A percentile compares a stretch with the other conserved stretches of the same genome.
Conservation (phyloP, 345 rosid species). For the Salix dunnii region DNA sequence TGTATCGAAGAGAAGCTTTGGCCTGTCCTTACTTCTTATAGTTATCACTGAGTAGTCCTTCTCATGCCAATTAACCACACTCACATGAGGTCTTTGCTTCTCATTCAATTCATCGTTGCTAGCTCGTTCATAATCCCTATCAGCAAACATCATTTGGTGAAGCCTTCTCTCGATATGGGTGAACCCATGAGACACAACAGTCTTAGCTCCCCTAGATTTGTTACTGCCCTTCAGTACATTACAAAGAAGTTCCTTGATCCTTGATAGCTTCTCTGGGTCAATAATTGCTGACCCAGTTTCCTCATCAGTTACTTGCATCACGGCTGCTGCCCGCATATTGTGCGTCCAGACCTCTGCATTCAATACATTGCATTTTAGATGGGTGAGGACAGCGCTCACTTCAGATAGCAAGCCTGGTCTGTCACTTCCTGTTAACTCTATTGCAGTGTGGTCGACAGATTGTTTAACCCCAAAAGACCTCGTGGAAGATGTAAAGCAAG, state of each 20-base stretch:
- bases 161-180: slow-evolving; percentile 84
- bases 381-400: slow-evolving; percentile 73
- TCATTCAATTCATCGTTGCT: slow-evolving; percentile 48
- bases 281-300: slow-evolving; percentile 60
- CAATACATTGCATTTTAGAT: slow-evolving; percentile 76
- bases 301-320: slow-evolving; percentile 78
- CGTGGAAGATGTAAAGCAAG: slow-evolving; percentile 60
- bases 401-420: slow-evolving; percentile 91
- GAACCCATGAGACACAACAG: slow-evolving; percentile 53
- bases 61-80: slow-evolving; percentile 73
- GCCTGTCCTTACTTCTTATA: slow-evolving; percentile 78
- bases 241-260: slow-evolving; percentile 63
- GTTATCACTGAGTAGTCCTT: slow-evolving; percentile 85
- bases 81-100: slow-evolving; percentile 64
- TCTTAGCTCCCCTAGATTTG: slow-evolving; percentile 62
- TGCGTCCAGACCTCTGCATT: slow-evolving; percentile 96
- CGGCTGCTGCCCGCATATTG: slow-evolving; percentile 83
- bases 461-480: slow-evolving; percentile 71
- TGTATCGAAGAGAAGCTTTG: slow-evolving; percentile 85
- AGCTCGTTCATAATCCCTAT: slow-evolving; percentile 74
- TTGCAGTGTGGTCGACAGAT: slow-evolving; percentile 61
- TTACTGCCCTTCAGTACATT: slow-evolving; percentile 80
- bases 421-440: slow-evolving; percentile 87
- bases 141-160: slow-evolving; percentile 98
- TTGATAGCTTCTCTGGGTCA: slow-evolving; percentile 58